phyloP scores from a whole-genome alignment of 2,329 filamentous ascomycete species.

The Trichoderma harzianum region DNA sequence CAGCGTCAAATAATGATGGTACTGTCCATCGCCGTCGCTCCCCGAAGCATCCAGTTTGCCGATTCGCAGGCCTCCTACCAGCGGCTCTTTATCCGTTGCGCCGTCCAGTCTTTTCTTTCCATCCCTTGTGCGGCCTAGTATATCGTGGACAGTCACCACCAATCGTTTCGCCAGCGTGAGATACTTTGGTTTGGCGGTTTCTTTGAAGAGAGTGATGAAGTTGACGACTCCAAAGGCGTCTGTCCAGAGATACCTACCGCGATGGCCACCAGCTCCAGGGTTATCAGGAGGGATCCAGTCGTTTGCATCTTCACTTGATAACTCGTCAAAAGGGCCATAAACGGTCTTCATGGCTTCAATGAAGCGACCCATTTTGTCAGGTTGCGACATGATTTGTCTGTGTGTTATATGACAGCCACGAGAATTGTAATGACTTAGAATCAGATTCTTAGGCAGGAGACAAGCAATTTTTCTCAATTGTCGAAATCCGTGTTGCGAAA shows the following conservation, averaged over 20 bases:
- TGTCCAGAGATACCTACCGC: constrained; percentile 59
- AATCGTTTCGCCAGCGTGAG: constrained; percentile 48
- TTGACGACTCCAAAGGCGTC: constrained; percentile 60
- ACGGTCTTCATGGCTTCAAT: constrained; percentile 36
- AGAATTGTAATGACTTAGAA: background rate
- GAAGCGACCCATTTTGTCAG: constrained; percentile 26
- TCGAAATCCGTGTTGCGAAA: background rate
- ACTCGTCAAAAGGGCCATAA: constrained; percentile 34
- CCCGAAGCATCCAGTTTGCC: constrained; percentile 51
- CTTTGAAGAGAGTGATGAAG: constrained; percentile 51
- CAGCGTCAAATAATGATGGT: constrained; percentile 58
- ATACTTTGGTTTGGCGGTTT: constrained; percentile 38
- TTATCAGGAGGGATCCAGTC: constrained; percentile 45
- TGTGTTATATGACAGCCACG: background rate
- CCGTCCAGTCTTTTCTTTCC: constrained; percentile 44
- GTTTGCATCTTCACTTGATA: constrained; percentile 23
- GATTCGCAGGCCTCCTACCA: constrained; percentile 55
- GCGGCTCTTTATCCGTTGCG: constrained; percentile 49
- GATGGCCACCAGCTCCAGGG: constrained; percentile 50
- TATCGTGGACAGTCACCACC: constrained; percentile 48
- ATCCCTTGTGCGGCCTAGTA: constrained; percentile 52
- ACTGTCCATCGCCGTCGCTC: constrained; percentile 55
- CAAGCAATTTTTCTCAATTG: background rate
- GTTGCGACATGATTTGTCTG: background rate
- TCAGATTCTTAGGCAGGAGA: no score